A percentile compares a stretch with the other conserved stretches of the same genome.
Evolutionary conservation across 1,284 basidiomycete species (phyloP).

Genomic region (Fomitopsis schrenkii): DNA sequence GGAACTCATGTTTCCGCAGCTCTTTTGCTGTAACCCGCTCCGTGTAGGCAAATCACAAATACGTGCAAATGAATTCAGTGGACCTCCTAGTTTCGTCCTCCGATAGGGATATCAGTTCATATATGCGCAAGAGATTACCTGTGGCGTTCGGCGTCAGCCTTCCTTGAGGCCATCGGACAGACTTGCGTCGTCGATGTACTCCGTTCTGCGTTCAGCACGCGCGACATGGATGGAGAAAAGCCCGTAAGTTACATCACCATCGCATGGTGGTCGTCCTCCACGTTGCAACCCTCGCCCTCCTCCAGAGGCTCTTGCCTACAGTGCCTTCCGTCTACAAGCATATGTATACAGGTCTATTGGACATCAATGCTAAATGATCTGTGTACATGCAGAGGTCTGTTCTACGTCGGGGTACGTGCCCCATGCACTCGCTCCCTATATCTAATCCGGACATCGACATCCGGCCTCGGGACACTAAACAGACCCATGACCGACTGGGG

Average conservation of each 20-base stretch:
- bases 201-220: slow-evolving; percentile 2
- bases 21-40: slow-evolving; percentile 13
- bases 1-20: not conserved
- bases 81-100: slow-evolving; percentile 8
- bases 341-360: too few species aligned
- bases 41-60: slow-evolving; percentile 9
- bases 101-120: slow-evolving; percentile 7
- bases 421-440: not conserved
- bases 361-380: too few species aligned
- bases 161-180: not conserved
- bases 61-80: slow-evolving; percentile 15
- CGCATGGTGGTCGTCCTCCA: slow-evolving; percentile 15
- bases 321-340: not conserved
- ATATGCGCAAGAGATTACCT: slow-evolving; percentile 10
- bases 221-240: slow-evolving; percentile 9
- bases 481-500: not conserved
- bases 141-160: not conserved
- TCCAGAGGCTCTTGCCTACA: not conserved
- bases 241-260: slow-evolving; percentile 18
- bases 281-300: slow-evolving; percentile 11
- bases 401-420: not conserved
- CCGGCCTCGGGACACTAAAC: not conserved
- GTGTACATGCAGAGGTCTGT: too few species aligned
- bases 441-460: not conserved
- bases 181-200: slow-evolving; percentile 9